These are phyloP conservation scores for Sarocladiaceae sp. DNA, from an alignment of 2,329 filamentous ascomycete genomes.

Conservation along the genomic window DNA sequence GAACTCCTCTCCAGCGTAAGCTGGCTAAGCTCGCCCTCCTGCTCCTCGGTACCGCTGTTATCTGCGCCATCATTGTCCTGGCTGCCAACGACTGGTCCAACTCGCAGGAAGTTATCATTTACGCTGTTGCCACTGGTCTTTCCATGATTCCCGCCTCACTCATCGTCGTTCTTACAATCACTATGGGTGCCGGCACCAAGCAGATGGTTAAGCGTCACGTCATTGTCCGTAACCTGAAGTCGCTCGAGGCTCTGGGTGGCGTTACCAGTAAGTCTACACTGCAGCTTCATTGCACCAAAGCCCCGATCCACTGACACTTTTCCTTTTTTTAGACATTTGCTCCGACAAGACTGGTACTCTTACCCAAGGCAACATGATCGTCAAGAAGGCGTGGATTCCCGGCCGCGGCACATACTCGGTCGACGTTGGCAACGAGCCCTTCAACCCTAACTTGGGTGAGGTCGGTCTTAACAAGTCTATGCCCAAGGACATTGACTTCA, in stretches of 20 bases:
- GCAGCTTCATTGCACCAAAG: neutral
- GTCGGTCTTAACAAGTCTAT: constrained; percentile 32
- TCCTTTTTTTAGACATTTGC: constrained; percentile 32
- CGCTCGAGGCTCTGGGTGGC: constrained; percentile 53
- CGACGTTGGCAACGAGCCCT: constrained; percentile 45
- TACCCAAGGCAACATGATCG: constrained; percentile 59
- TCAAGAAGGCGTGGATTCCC: constrained; percentile 53
- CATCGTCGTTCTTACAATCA: constrained; percentile 49
- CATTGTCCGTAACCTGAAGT: constrained; percentile 45
- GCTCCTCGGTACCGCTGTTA: constrained; percentile 59
- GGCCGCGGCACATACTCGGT: constrained; percentile 51
- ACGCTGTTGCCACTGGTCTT: constrained; percentile 39
- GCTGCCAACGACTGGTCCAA: constrained; percentile 54
- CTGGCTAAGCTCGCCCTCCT: constrained; percentile 61
- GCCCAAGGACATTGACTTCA: constrained; percentile 33
- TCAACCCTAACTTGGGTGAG: constrained; percentile 49
- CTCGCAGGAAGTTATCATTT: constrained; percentile 53
- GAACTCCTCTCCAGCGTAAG: constrained; percentile 64
- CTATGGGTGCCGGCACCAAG: constrained; percentile 48
- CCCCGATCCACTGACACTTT: neutral
- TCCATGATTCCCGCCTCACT: constrained; percentile 48
- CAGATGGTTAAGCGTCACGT: constrained; percentile 47
- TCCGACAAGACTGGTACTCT: constrained; percentile 54
- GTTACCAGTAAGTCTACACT: constrained; percentile 36
- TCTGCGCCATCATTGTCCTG: constrained; percentile 64